Base-by-base conservation (phyloP, 2,329 filamentous ascomycete genomes). In the Podosphaera fusca region DNA sequence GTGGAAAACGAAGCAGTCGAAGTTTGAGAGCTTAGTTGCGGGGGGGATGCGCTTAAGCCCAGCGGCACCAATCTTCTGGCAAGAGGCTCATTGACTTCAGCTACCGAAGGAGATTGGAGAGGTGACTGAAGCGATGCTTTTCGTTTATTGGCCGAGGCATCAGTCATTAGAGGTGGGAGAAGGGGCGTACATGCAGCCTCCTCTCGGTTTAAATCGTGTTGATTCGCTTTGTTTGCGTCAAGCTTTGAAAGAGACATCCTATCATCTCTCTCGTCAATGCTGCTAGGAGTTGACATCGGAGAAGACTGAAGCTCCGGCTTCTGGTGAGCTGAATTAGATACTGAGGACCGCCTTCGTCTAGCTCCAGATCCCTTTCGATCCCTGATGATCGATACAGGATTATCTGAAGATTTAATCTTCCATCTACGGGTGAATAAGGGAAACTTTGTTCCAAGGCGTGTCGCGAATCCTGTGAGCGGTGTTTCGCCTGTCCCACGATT, bases 41-140 rank as follows among this genome's bases (percentile, higher is more conserved):
- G 87, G 2, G 85, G 84, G 7, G 82, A 74, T 4, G 47, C 47
- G 12, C 31, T 50, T 21, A 50, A 56, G 55, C 74, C 74, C 12
- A 73, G 68, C 14, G 74, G 74, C 14, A 73, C 72, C 31, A 70
- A 67, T 50, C 68, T 69, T 55, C 71, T 64, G 14, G 73, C 74
- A 5, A 70, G 61, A 4, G 61, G 60, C 55, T 66, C 65, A 30
- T 59, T 58, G 5, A 61, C 33, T n/a, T 81, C 80, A 8, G 82
- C 85, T 21, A 92, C 77, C 0, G 81, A 84, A 0, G 88, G 88
- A 0, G 87, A 94, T 68, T 94, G 87, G 33, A 94, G 73, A n/a
- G 89, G 87, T 6, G 87, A 94, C 58, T 85, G 77, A 36, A 83
- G 73, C 1, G 77, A 75, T 0, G 80, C 75, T 47, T 78, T 72